Conservation (phyloP, 106 monocot species). For the Phalaenopsis aphrodite region DNA sequence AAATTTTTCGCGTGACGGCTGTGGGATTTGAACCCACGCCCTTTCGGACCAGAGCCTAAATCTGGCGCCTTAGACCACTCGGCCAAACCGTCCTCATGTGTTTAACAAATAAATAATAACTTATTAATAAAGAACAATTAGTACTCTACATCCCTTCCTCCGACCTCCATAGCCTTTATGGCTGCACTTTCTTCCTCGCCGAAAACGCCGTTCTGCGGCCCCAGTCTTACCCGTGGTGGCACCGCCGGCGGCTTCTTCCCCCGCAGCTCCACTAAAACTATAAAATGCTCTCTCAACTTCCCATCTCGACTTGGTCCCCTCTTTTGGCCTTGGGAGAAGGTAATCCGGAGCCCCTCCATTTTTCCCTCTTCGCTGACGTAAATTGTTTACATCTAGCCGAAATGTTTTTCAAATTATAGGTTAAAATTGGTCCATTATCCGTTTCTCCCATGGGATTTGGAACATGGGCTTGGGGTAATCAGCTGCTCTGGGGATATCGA, state of each 20-base stretch:
- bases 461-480: slow-evolving; percentile 98
- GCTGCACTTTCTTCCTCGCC: slow-evolving; percentile 1
- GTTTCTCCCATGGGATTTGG: slow-evolving; percentile 98
- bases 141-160: too few species aligned
- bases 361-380: neutral
- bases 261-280: neutral
- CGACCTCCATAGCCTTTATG: neutral
- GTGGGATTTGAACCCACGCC: slow-evolving; percentile 99
- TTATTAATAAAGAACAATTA: too few species aligned
- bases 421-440: slow-evolving; percentile 57
- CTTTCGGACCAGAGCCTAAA: slow-evolving; percentile 99
- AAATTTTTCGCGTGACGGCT: too few species aligned
- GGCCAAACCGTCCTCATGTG: slow-evolving; percentile 36
- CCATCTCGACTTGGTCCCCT: slow-evolving; percentile 3
- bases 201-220: neutral
- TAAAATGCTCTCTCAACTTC: neutral
- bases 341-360: neutral
- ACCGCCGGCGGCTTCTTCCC: neutral
- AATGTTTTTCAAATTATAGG: slow-evolving; percentile 22
- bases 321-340: slow-evolving; percentile 19
- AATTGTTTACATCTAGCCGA: too few species aligned
- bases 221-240: neutral
- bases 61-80: slow-evolving; percentile 99
- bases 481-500: slow-evolving; percentile 89
- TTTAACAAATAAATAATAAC: neutral